Evolutionary conservation across 2,329 filamentous ascomycete genomes (phyloP).

Genomic region (Xylaria sp.): DNA sequence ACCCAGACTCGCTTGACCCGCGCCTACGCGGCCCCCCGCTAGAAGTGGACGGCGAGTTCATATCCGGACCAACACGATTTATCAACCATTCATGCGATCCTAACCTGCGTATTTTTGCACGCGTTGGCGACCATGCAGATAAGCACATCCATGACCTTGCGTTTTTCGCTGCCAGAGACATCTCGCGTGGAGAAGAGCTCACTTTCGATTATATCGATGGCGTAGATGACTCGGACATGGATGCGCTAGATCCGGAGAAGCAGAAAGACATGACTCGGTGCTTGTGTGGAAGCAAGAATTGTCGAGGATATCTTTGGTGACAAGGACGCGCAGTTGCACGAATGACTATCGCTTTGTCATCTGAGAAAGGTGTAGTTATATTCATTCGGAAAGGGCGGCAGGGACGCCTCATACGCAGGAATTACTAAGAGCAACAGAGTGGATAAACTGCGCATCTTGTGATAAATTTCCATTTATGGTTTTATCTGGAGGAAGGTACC

Average conservation of each 20-base stretch:
- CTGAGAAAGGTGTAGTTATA: background rate
- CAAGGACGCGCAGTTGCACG: background rate
- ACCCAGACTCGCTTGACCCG: slow-evolving; percentile 65
- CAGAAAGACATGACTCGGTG: slow-evolving; percentile 66
- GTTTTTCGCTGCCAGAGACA: slow-evolving; percentile 76
- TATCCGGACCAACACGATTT: slow-evolving; percentile 81
- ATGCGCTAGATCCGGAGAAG: slow-evolving; percentile 60
- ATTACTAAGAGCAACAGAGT: background rate
- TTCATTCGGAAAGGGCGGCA: background rate
- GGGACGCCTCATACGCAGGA: background rate
- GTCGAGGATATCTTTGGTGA: slow-evolving; percentile 76
- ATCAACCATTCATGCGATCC: slow-evolving; percentile 86
- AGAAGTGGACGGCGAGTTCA: slow-evolving; percentile 77
- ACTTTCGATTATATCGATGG: slow-evolving; percentile 84
- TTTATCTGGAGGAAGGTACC: background rate
- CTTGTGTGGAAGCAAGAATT: slow-evolving; percentile 72
- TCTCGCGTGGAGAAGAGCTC: slow-evolving; percentile 73
- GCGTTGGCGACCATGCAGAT: slow-evolving; percentile 80
- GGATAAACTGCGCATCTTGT: background rate
- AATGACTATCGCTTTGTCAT: background rate
- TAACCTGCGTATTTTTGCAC: slow-evolving; percentile 81
- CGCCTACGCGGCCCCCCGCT: slow-evolving; percentile 66
- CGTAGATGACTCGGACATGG: slow-evolving; percentile 60
- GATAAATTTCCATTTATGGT: background rate
- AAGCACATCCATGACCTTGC: slow-evolving; percentile 80